Percentiles rank a stretch among this genome's conserved stretches.
Evolutionary conservation across 2,329 filamentous ascomycete species (phyloP).

Genomic region (Fonsecaea pugnacius): DNA sequence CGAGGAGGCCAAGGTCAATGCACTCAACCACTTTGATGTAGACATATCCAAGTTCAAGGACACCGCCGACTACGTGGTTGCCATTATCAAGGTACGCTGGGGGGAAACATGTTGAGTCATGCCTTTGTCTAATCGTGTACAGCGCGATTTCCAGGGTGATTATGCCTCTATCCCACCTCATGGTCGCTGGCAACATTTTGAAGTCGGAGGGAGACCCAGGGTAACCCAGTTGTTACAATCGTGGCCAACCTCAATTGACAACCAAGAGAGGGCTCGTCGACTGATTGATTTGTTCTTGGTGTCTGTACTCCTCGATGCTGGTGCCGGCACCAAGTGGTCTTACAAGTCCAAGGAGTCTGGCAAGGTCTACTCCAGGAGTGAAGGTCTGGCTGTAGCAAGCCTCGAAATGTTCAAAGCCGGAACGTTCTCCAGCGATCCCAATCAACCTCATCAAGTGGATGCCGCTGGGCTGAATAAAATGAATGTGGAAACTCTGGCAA

Average conservation of each 20-base stretch:
- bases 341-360: conserved; percentile 92
- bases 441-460: conserved; percentile 87
- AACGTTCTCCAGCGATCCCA: conserved; percentile 68
- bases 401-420: conserved; percentile 94
- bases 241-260: conserved; percentile 65
- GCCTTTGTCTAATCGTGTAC: conserved; percentile 16
- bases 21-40: conserved; percentile 84
- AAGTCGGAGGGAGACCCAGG: conserved; percentile 59
- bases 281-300: conserved; percentile 67
- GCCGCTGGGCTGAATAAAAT: conserved; percentile 75
- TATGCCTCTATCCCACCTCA: conserved; percentile 81
- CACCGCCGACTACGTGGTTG: conserved; percentile 84
- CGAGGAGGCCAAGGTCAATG: conserved; percentile 75
- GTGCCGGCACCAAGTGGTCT: conserved; percentile 86
- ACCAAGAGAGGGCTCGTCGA: conserved; percentile 60
- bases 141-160: conserved; percentile 72
- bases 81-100: conserved; percentile 84
- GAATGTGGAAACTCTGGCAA: conserved; percentile 73
- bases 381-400: conserved; percentile 78
- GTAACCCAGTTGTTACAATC: conserved; percentile 51
- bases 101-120: background rate
- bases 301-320: conserved; percentile 67
- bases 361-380: conserved; percentile 79
- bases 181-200: conserved; percentile 67
- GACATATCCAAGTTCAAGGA: conserved; percentile 83